These are phyloP conservation scores for Dothideomycetes sp. DNA, from an alignment of 2,329 filamentous ascomycete species.

Conservation along the genomic window DNA sequence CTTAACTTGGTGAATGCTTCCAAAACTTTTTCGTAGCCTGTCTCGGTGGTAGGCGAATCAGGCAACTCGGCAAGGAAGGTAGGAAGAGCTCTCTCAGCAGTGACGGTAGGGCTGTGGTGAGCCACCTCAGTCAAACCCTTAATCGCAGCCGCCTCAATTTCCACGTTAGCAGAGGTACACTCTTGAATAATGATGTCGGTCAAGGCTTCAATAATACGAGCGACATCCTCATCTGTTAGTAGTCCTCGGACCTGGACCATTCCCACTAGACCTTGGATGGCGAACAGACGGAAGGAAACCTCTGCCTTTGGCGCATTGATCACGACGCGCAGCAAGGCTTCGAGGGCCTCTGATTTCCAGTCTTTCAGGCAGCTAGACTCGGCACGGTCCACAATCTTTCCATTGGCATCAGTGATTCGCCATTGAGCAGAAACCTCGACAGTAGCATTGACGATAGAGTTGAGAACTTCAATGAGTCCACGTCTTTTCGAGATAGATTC, in stretches of 20 bases:
- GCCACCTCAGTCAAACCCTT: slow-evolving; percentile 51
- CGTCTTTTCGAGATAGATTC: slow-evolving; percentile 54
- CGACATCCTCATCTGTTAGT: slow-evolving; percentile 33
- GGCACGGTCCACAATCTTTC: slow-evolving; percentile 16
- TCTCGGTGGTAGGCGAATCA: slow-evolving; percentile 36
- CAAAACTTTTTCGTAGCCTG: slow-evolving; percentile 46
- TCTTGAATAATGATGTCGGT: slow-evolving; percentile 53
- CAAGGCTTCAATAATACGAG: slow-evolving; percentile 49
- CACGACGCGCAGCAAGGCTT: slow-evolving; percentile 35
- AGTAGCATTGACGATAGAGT: slow-evolving; percentile 50
- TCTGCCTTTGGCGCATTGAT: slow-evolving; percentile 37
- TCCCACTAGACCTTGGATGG: slow-evolving; percentile 36
- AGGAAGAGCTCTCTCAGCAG: slow-evolving; percentile 57
- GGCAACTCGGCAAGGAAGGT: slow-evolving; percentile 57
- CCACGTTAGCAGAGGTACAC: slow-evolving; percentile 45
- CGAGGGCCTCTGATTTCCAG: slow-evolving; percentile 33
- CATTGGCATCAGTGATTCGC: slow-evolving; percentile 27
- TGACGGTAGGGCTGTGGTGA: slow-evolving; percentile 50
- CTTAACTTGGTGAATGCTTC: slow-evolving; percentile 58
- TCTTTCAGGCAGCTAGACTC: slow-evolving; percentile 31
- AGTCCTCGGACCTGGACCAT: slow-evolving; percentile 34
- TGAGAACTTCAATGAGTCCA: slow-evolving; percentile 53
- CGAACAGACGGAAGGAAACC: slow-evolving; percentile 40
- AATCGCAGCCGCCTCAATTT: slow-evolving; percentile 51
- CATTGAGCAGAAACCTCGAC: slow-evolving; percentile 49